Evolutionary conservation across 352 stramenopile genomes (phyloP), one percentile per base, ranked within the genome.

Genomic region (Blastocystis hominis): DNA sequence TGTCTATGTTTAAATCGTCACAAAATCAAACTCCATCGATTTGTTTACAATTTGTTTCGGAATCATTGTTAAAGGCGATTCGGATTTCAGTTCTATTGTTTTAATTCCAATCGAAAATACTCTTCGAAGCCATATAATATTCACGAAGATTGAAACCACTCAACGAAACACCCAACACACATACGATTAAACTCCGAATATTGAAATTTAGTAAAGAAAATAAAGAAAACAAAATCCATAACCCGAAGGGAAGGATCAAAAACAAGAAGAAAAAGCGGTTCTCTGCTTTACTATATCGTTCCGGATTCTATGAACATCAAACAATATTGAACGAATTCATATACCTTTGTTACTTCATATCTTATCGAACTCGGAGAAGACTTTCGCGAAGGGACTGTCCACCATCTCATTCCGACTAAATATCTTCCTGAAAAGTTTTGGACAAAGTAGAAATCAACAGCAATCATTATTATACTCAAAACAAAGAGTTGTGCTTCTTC

Each of bases 311-410:
- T 20, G 10, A 34, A 30, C 10, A 50, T 54, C 0, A 54, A 13
- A 44, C 9, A 56, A 76, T n/a, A 0, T 1, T 1, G 10, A 56
- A 40, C 24, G n/a, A n/a, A n/a, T n/a, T n/a, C n/a, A n/a, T n/a
- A n/a, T 76, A 76, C 66, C 17, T 50, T 55, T 34, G 66, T 44
- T 54, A 76, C n/a, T 38, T 76, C 66, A 54, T 54, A 76, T n/a
- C 66, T 13, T 54, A 24, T 50, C 20, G 38, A 24, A 46, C 13
- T 70, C 30, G 36, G 15, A 10, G 20, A 44, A n/a, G 10, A 10
- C 13, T 76, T 34, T 15, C 38, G 17, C 30, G 66, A 54, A 50
- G n/a, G 10, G 38, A 55, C 38, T 13, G 20, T 46, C 66, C 66
- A 76, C 66, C 66, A 76, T 9, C 66, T 13, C n/a, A 76, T 44